A percentile compares a stretch with the other conserved stretches of the same genome.
These are phyloP conservation scores for Stephania japonica DNA, from an alignment of 164 flowering plant species.

Conservation along the genomic window DNA sequence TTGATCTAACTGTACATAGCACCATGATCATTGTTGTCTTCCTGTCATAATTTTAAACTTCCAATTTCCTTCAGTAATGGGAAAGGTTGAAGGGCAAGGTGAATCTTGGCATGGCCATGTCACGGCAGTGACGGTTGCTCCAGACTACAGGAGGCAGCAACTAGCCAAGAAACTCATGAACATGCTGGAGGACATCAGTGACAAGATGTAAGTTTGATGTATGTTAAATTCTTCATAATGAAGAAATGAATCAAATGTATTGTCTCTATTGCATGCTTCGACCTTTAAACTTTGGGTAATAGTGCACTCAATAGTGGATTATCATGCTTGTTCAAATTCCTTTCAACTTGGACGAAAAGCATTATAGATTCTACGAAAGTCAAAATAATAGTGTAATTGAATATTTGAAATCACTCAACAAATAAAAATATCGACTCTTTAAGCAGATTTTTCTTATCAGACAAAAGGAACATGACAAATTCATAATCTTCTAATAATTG, in stretches of 20 bases:
- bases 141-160: slow-evolving; percentile 86
- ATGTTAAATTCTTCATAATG: neutral
- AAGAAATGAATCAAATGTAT: neutral
- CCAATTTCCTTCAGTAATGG: slow-evolving; percentile 61
- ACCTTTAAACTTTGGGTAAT: neutral
- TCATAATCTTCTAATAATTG: neutral
- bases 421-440: too few relatives aligned
- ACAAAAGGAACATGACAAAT: neutral
- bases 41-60: neutral
- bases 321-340: too few relatives aligned
- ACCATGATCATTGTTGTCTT: neutral
- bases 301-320: too few relatives aligned
- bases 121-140: slow-evolving; percentile 92
- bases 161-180: slow-evolving; percentile 92
- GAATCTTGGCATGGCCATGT: slow-evolving; percentile 99
- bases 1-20: neutral
- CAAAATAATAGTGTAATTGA: neutral
- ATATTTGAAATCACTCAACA: neutral
- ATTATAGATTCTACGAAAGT: neutral
- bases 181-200: slow-evolving; percentile 81
- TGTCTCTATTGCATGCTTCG: neutral
- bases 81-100: slow-evolving; percentile 98
- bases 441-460: too few relatives aligned
- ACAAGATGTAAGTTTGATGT: slow-evolving; percentile 62
- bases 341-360: neutral